These are phyloP conservation scores for Solanum appendiculatum DNA, from an alignment of 257 asterid species.

Conservation along the genomic window DNA sequence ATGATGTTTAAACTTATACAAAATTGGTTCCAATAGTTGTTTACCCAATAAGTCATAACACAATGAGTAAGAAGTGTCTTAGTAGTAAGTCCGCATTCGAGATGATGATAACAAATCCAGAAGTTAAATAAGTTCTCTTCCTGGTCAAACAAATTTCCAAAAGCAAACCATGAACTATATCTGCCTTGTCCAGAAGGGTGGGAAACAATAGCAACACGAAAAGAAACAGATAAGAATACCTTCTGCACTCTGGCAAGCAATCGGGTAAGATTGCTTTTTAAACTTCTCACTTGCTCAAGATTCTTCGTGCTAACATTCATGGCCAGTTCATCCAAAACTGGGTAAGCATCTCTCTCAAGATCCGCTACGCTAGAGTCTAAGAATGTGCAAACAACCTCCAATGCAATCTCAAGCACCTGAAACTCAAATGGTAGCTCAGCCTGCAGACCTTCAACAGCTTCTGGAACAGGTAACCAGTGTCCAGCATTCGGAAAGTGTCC, in stretches of 20 bases:
- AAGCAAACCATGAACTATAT: not conserved
- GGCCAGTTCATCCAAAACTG: slow-evolving; percentile 91
- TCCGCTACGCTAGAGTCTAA: slow-evolving; percentile 78
- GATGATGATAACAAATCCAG: not conserved
- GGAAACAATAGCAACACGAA: not conserved
- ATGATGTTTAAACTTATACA: not conserved
- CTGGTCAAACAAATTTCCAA: not conserved
- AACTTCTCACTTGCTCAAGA: slow-evolving; percentile 86
- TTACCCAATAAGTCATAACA: not conserved
- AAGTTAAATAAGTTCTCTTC: not conserved
- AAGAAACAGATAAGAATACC: slow-evolving; percentile 31
- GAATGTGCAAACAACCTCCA: slow-evolving; percentile 83
- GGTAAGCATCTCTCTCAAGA: slow-evolving; percentile 93
- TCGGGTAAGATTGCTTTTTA: slow-evolving; percentile 92
- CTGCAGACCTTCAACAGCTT: slow-evolving; percentile 66
- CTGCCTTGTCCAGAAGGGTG: not conserved
- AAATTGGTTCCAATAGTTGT: not conserved
- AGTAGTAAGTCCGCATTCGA: not conserved
- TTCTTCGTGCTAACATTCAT: slow-evolving; percentile 85
- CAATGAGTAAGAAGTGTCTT: not conserved
- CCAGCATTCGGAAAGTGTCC: slow-evolving; percentile 41
- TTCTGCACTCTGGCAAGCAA: slow-evolving; percentile 93
- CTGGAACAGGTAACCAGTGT: slow-evolving; percentile 54
- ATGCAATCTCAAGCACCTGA: slow-evolving; percentile 93
- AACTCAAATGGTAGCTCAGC: slow-evolving; percentile 97